Evolutionary conservation across 2,329 filamentous ascomycete genomes (phyloP), one percentile per base, ranked within the genome.

Genomic region (Fusarium oxysporum): DNA sequence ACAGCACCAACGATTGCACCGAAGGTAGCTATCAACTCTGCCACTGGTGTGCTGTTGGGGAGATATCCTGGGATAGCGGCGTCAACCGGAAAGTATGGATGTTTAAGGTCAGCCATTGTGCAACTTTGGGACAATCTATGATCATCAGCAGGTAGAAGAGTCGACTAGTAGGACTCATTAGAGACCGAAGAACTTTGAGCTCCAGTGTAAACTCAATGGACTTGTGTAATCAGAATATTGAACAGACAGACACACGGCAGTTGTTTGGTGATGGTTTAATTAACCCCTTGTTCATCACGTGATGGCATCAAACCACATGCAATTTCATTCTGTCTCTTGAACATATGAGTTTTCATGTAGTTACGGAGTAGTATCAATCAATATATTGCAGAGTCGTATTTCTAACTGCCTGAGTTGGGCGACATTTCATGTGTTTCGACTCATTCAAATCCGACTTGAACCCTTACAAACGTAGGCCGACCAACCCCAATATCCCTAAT

Each of bases 51-150:
- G 25, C 79, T 79, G 70, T 90, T 90, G 47, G 86, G 79, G 23
- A 74, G 77, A 73, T 87, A 90, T 47, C 77, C 74, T 4, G 84
- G 82, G 33, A 90, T 83, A 19, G 68, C 64, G 21, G 83, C 82
- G 47, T 80, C 79, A 6, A 77, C 77, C 0, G 88, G 88, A 71
- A 85, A 85, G 71, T 90, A 90, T 1, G 88, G 87, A 71, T 90
- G 87, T 38, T 44, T 56, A 23, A 21, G 19, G 40, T 54, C 60
- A 19, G 57, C 37, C 62, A 64, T 69, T 44, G 56, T 21, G 54
- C 30, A 41, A 43, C 37, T 28, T 32, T 14, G 17, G 23, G 13
- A 12, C 16, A 33, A 30, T 37, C 17, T 60, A 11, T 25, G 16
- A 40, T 44, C 19, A 21, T 14, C 8, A 48, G 41, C 5, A 45